These are phyloP conservation scores for Geotrichum citri-aurantii DNA, from an alignment of 1,139 yeast genomes.

Conservation along the genomic window DNA sequence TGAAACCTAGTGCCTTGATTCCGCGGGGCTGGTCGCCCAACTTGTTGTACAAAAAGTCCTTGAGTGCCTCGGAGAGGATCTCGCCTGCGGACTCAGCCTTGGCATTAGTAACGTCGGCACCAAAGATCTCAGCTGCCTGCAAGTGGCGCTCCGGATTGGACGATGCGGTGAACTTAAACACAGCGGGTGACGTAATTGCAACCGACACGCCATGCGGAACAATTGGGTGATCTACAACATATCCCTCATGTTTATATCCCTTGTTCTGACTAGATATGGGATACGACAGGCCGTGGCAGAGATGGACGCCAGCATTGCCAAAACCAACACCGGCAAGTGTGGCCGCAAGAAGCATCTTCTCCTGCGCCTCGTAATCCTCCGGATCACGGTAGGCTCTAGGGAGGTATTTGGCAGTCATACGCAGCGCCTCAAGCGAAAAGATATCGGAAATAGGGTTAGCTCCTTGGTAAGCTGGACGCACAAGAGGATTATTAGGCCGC, in stretches of 20 bases:
- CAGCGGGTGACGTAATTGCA: slow-evolving; percentile 41
- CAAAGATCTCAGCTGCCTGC: slow-evolving; percentile 37
- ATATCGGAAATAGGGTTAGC: slow-evolving; percentile 42
- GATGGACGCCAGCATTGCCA: slow-evolving; percentile 42
- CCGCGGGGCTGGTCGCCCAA: slow-evolving; percentile 38
- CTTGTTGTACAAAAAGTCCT: slow-evolving; percentile 34
- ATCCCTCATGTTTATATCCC: slow-evolving; percentile 38
- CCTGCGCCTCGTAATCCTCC: slow-evolving; percentile 38
- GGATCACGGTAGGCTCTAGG: slow-evolving; percentile 39
- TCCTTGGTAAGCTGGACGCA: slow-evolving; percentile 42
- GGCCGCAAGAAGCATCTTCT: slow-evolving; percentile 39
- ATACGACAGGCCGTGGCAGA: slow-evolving; percentile 40
- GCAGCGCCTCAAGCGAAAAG: slow-evolving; percentile 38
- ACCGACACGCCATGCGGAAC: slow-evolving; percentile 42
- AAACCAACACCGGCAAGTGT: slow-evolving; percentile 42
- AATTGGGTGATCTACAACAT: slow-evolving; percentile 37
- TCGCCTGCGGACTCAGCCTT: slow-evolving; percentile 40
- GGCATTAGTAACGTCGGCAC: slow-evolving; percentile 37
- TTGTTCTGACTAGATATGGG: slow-evolving; percentile 40
- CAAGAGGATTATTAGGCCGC: slow-evolving; percentile 37
- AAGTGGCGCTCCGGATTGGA: slow-evolving; percentile 41
- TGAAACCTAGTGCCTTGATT: slow-evolving; percentile 35
- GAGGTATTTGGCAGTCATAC: slow-evolving; percentile 37
- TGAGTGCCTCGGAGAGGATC: slow-evolving; percentile 35
- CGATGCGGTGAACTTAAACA: slow-evolving; percentile 38